Base-by-base conservation (phyloP, 2,329 filamentous ascomycete genomes). In the Curvularia spicifera region DNA sequence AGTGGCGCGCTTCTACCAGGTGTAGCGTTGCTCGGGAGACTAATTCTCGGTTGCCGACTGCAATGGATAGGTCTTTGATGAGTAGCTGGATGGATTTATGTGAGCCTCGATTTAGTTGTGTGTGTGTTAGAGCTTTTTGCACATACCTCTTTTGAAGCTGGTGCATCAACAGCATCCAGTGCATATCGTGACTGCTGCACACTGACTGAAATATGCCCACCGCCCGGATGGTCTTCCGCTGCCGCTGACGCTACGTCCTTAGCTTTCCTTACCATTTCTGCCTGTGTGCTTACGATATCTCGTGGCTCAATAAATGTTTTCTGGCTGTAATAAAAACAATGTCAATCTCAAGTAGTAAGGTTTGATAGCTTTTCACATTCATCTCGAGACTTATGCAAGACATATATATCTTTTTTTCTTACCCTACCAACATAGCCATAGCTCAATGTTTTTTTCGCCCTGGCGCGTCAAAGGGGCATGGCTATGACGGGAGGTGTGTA, bases 1-100 rank as follows among this genome's bases (percentile, higher is more conserved):
- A 96, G 60, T 90, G 84, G 45, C 87, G 82, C 0, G 90, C 89
- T 49, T 87, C 85, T 64, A 94, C 91, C 3, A 96, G 78, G 24
- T 87, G 85, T 35, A 96, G 78, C 56, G 87, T 87, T 1, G 89
- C 89, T 72, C 89, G 86, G 9, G 81, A 81, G 3, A 96, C 80
- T 5, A 96, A 84, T 72, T 95, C 91, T 72, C 81, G 35, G 67
- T 80, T 74, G 70, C 83, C 60, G 69, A 93, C 84, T 1, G 85
- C 84, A 60, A 93, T 89, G 56, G 82, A 86, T n/a, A 94, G 81
- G 46, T 89, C 89, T 61, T 91, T 89, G 42, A 93, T 63, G 5
- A 78, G 65, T 45, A 81, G 76, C 76, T 79, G 12, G 12, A n/a
- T 9, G n/a, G 13, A 43, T 20, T 10, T 12, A 15, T 10, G 15